Base-by-base conservation (phyloP, 768 basidiomycete genomes). In the Boletus fagicola region DNA sequence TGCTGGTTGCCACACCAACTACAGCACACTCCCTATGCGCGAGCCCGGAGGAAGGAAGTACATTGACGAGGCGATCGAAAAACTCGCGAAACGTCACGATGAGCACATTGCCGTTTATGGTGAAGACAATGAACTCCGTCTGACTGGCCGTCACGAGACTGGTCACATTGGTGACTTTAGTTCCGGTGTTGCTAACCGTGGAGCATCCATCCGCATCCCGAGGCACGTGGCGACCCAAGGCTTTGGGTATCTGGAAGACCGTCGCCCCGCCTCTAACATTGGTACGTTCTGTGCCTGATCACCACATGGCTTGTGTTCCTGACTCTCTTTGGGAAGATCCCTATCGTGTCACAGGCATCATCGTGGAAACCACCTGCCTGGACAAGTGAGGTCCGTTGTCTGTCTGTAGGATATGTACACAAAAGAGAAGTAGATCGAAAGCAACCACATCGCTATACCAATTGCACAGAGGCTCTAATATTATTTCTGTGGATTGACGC, bases 1-100 rank as follows among this genome's bases (percentile, higher is more conserved):
- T 70, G 97, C 97, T 63, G 97, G 97, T 53, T 92, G 90, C 81
- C 96, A 98, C 84, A 90, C 90, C 79, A 99, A 98, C 86, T 98
- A 83, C 83, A 92, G 89, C 69, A 98, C 97, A 66, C 87, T 89
- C 75, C 81, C 81, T 50, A 99, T 96, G 90, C 93, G 97, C 60
- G 91, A 93, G 73, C 84, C 86, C 44, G 94, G 91, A 74, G 97
- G 97, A 67, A 92, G 94, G 79, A 90, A 94, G 78, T 69, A 75
- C 61, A 98, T 98, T 71, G 89, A 98, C 65, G 85, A 83, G 45
- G 94, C 94, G 53, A 97, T 98, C 71, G 88, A 90, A 80, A 98
- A 96, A 79, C 81, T 99, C 58, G 77, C 86, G 65, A 88, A 88
- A 78, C 85, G 86, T 73, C 97, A 99, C 75, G 80, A 88, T 58